A percentile compares a stretch with the other conserved stretches of the same genome.
These are phyloP conservation scores for Arachis monticola DNA, from an alignment of 331 rosid genomes.

Conservation along the genomic window DNA sequence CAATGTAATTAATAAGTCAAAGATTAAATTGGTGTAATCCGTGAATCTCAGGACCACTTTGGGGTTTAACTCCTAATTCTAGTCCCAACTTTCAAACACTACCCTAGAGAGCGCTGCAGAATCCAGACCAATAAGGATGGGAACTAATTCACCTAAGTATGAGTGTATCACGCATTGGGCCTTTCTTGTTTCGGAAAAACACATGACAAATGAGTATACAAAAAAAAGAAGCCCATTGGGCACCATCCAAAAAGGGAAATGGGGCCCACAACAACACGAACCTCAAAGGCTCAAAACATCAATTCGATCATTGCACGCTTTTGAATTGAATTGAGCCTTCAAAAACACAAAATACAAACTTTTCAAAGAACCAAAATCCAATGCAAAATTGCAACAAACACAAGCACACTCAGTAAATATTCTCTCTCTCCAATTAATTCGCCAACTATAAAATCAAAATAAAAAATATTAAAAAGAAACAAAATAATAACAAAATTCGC, in stretches of 20 bases:
- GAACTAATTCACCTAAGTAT: no score
- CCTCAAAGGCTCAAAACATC: conserved; percentile 38
- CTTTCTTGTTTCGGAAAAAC: no score
- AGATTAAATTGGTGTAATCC: no score
- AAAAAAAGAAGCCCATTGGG: not conserved
- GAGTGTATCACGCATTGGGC: no score
- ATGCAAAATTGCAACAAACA: conserved; percentile 28
- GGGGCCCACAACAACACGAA: conserved; percentile 55
- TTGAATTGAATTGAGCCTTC: conserved; percentile 46
- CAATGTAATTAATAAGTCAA: no score
- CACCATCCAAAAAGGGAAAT: not conserved
- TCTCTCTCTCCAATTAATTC: conserved; percentile 24
- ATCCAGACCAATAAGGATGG: no score
- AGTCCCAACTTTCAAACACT: no score
- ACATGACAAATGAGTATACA: no score
- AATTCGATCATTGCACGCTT: conserved; percentile 45
- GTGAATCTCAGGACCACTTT: no score
- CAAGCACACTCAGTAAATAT: conserved; percentile 35
- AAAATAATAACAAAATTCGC: not conserved
- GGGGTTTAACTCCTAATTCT: no score
- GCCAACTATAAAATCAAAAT: conserved; percentile 33
- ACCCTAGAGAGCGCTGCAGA: no score
- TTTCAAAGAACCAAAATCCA: conserved; percentile 43
- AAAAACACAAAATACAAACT: conserved; percentile 18
- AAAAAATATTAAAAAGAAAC: not conserved